Evolutionary conservation across 2,329 filamentous ascomycete genomes (phyloP).

Genomic region (Colletotrichum sp.): DNA sequence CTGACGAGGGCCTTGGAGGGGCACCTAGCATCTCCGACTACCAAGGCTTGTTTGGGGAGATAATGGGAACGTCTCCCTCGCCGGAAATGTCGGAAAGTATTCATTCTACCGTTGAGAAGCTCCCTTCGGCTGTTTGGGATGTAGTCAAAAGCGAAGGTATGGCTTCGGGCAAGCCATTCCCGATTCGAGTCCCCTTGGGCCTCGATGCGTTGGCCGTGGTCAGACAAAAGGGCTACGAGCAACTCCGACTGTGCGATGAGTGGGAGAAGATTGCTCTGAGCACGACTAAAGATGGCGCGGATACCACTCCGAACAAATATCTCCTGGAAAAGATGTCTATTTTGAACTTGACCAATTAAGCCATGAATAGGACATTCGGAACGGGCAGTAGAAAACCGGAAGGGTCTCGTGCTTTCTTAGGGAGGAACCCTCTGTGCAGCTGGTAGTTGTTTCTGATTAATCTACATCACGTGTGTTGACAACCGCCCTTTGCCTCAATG

Average conservation of each 20-base stretch:
- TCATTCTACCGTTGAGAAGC: slow-evolving; percentile 28
- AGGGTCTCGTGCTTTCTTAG: not conserved
- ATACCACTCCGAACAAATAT: not conserved
- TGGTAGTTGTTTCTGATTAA: not conserved
- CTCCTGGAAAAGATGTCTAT: not conserved
- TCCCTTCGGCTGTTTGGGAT: slow-evolving; percentile 26
- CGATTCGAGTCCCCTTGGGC: slow-evolving; percentile 32
- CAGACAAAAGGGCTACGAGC: slow-evolving; percentile 25
- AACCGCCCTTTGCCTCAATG: not conserved
- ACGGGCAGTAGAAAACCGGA: not conserved
- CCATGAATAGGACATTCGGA: not conserved
- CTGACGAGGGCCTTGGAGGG: slow-evolving; percentile 14
- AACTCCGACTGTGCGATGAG: slow-evolving; percentile 1
- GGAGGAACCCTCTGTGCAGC: not conserved
- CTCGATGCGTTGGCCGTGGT: slow-evolving; percentile 29
- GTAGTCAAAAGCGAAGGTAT: slow-evolving; percentile 30
- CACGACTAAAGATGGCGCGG: not conserved
- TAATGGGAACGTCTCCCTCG: slow-evolving; percentile 25
- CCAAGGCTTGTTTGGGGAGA: slow-evolving; percentile 20
- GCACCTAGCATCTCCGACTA: slow-evolving; percentile 22
- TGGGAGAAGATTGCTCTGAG: not conserved
- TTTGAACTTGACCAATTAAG: not conserved
- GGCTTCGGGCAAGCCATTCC: slow-evolving; percentile 26
- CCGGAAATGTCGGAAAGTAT: slow-evolving; percentile 24
- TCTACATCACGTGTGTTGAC: not conserved